phyloP scores from a whole-genome alignment of 495 filamentous ascomycete species.

The Neurospora sp. region DNA sequence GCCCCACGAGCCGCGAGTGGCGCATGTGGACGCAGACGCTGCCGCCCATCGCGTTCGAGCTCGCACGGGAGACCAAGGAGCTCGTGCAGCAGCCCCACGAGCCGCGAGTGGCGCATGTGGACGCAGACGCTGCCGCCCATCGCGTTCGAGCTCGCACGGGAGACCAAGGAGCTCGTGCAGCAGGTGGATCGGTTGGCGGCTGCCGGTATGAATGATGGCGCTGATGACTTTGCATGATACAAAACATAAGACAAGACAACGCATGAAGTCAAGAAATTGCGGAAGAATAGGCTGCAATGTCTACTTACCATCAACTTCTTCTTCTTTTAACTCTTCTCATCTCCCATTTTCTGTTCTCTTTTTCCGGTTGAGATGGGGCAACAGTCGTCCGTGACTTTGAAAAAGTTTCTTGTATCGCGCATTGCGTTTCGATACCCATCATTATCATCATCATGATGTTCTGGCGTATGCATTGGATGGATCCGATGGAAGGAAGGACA shows the following conservation, averaged over 20 bases:
- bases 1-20: slow-evolving; percentile 39
- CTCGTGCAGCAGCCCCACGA: slow-evolving; percentile 43
- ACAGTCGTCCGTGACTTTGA: not conserved
- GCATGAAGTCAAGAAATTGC: too few relatives aligned
- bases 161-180: slow-evolving; percentile 64
- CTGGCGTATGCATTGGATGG: not conserved
- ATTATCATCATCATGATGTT: slow-evolving; percentile 8
- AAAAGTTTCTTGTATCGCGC: not conserved
- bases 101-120: slow-evolving; percentile 49
- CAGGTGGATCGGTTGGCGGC: slow-evolving; percentile 29
- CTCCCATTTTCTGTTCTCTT: not conserved
- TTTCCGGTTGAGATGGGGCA: not conserved
- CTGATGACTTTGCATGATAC: slow-evolving; percentile 34
- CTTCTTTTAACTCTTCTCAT: not conserved
- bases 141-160: slow-evolving; percentile 77
- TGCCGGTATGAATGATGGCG: slow-evolving; percentile 20
- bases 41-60: slow-evolving; percentile 79
- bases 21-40: slow-evolving; percentile 59
- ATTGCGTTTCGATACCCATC: slow-evolving; percentile 22
- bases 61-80: slow-evolving; percentile 75
- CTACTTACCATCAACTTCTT: not conserved
- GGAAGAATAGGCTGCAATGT: too few relatives aligned
- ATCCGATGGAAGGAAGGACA: too few relatives aligned
- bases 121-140: slow-evolving; percentile 67
- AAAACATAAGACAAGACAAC: not conserved